Percentiles rank a stretch among this genome's conserved stretches.
Evolutionary conservation across 345 rosid genomes (phyloP).

Genomic region (Eucalyptus erythrocorys): DNA sequence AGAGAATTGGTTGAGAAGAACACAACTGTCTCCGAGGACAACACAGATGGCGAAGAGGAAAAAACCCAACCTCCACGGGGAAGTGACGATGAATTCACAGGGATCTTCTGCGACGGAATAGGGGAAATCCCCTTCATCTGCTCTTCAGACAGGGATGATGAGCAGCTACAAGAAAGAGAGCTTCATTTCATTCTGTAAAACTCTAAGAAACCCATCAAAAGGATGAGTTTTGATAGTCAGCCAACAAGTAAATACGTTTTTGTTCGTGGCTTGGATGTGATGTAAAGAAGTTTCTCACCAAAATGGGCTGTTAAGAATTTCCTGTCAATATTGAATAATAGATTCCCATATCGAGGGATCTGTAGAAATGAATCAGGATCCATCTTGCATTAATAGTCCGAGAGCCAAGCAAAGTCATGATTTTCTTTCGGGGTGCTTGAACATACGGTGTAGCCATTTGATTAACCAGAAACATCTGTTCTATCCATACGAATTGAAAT

Average conservation of each 20-base stretch:
- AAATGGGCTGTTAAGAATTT: background rate
- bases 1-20: conserved; percentile 47
- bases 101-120: conserved; percentile 18
- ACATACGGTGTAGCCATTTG: background rate
- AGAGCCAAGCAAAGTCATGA: background rate
- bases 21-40: conserved; percentile 11
- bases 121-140: conserved; percentile 11
- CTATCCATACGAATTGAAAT: background rate
- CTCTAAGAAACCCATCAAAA: background rate
- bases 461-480: background rate
- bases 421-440: background rate
- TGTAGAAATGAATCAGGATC: background rate
- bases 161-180: conserved; percentile 19
- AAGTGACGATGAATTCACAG: conserved; percentile 23
- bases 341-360: background rate
- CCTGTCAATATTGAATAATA: background rate
- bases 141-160: background rate
- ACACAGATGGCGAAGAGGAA: conserved; percentile 15
- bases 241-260: background rate
- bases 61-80: conserved; percentile 2
- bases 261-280: background rate
- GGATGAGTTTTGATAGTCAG: background rate
- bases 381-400: background rate
- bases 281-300: background rate
- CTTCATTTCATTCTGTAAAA: conserved; percentile 15